Evolutionary conservation across 2,329 filamentous ascomycete genomes (phyloP).

Genomic region (Byssochlamys sp.): DNA sequence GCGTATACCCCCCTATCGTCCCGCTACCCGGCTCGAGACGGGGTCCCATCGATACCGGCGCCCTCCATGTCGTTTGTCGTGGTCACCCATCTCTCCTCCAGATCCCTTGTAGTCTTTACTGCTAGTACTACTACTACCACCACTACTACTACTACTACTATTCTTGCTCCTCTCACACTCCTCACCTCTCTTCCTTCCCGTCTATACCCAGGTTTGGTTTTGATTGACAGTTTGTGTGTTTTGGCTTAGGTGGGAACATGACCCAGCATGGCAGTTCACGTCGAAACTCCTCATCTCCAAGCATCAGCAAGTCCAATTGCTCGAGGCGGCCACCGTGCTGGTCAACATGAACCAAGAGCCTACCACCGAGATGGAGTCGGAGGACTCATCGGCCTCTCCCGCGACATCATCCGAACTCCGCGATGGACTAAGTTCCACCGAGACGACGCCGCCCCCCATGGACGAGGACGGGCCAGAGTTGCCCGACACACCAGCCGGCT

Average conservation of each 20-base stretch:
- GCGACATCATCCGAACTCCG: conserved; percentile 68
- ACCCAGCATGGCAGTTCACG: conserved; percentile 92
- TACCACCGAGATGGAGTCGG: conserved; percentile 60
- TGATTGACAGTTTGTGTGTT: conserved; percentile 34
- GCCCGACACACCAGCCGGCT: conserved; percentile 29
- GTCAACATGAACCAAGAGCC: conserved; percentile 73
- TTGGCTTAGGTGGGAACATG: conserved; percentile 85
- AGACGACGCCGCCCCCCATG: conserved; percentile 83
- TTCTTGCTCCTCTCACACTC: conserved; percentile 15
- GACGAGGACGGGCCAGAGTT: conserved; percentile 49
- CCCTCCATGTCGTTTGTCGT: conserved; percentile 30
- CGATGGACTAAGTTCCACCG: conserved; percentile 69
- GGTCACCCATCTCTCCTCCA: conserved; percentile 21
- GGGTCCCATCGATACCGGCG: conserved; percentile 29
- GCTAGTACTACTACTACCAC: neutral
- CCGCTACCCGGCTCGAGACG: conserved; percentile 24
- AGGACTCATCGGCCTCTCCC: conserved; percentile 72
- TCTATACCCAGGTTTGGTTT: conserved; percentile 22
- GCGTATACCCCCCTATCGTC: conserved; percentile 58
- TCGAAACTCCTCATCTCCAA: conserved; percentile 98
- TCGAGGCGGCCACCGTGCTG: conserved; percentile 93
- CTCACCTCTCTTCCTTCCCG: conserved; percentile 3
- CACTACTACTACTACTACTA: conserved; percentile 10
- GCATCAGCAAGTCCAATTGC: conserved; percentile 94
- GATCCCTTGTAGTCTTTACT: conserved; percentile 10